Evolutionary conservation across 1,284 basidiomycete species (phyloP), one percentile per base, ranked within the genome.

Genomic region (Ceratobasidium sp.): DNA sequence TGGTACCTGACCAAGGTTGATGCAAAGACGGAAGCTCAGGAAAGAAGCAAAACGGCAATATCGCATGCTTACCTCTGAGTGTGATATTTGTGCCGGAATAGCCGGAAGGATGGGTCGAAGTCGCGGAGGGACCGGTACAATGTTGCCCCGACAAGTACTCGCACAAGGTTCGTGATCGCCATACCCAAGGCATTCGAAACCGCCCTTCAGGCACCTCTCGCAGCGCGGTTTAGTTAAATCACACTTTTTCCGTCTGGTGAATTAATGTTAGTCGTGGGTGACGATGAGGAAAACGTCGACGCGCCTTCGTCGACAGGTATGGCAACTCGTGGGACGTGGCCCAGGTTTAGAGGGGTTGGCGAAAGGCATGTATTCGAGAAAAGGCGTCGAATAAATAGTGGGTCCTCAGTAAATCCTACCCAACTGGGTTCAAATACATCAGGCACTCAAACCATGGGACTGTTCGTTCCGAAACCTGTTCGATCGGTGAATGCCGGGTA

Each of bases 141-240:
- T n/a, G n/a, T n/a, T n/a, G n/a, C 25, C 6, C 23, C 21, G 47
- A 11, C 16, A 46, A 25, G 6, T 2, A 25, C 21, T 27, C 21
- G n/a, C 21, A 14, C 25, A 7, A 3, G 47, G 7, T 2, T 49
- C 49, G 49, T 6, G 3, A 50, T 50, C 47, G 19, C 33, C 13
- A 41, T 66, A 66, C 7, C 60, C 60, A 25, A 54, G 60, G 41
- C 60, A 66, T 11, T 66, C 16, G 27, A 66, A 54, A 11, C 29
- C 29, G 1, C 50, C 50, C 8, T 27, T 54, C 23, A 44, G n/a
- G 25, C 60, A 66, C 25, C 60, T 42, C 9, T 54, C 50, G 42
- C 60, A 66, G 8, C 11, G 2, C 21, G 60, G 60, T 2, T 39
- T 2, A 16, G 60, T 21, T 30, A 27, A 29, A 42, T 66, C 60